A percentile compares a stretch with the other conserved stretches of the same genome.
phyloP scores from a whole-genome alignment of 352 stramenopile species.

The Globisporangium carolinianum region DNA sequence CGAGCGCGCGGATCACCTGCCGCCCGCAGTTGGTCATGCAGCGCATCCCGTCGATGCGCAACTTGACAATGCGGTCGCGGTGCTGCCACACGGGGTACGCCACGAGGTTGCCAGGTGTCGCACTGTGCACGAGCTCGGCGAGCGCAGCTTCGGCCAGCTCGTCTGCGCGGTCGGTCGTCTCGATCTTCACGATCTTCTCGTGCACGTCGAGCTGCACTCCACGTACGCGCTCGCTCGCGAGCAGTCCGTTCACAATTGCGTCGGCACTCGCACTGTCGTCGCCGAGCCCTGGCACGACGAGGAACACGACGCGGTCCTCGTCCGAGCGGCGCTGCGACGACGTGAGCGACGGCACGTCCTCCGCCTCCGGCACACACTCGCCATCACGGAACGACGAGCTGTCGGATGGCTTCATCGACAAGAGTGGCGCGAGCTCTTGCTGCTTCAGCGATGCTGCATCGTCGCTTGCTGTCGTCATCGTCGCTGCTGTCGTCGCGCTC shows the following conservation, averaged over 20 bases:
- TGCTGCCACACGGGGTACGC: constrained; percentile 83
- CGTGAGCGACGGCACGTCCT: constrained; percentile 70
- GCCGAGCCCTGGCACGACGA: constrained; percentile 47
- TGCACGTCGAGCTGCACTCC: constrained; percentile 50
- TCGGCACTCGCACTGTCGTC: constrained; percentile 17
- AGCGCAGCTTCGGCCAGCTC: constrained; percentile 43
- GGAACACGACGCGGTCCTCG: constrained; percentile 64
- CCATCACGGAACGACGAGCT: constrained; percentile 26
- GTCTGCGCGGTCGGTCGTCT: constrained; percentile 31
- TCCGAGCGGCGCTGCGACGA: constrained; percentile 43
- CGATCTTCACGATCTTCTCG: constrained; percentile 65
- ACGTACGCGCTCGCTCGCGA: constrained; percentile 23
- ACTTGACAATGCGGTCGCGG: constrained; percentile 66
- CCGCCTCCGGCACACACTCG: constrained; percentile 46
- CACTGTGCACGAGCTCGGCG: constrained; percentile 44
- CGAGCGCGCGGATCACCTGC: constrained; percentile 73
- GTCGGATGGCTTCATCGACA: background rate
- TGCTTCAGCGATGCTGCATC: background rate
- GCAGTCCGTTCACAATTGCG: constrained; percentile 31
- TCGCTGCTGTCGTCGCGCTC: background rate
- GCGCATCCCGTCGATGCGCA: constrained; percentile 78
- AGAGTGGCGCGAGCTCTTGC: constrained; percentile 11
- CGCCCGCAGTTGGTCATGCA: constrained; percentile 84
- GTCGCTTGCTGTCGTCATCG: background rate
- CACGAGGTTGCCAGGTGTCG: constrained; percentile 34